A percentile compares a stretch with the other conserved stretches of the same genome.
Evolutionary conservation across 1,284 basidiomycete genomes (phyloP).

Genomic region (Kwoniella shivajii): DNA sequence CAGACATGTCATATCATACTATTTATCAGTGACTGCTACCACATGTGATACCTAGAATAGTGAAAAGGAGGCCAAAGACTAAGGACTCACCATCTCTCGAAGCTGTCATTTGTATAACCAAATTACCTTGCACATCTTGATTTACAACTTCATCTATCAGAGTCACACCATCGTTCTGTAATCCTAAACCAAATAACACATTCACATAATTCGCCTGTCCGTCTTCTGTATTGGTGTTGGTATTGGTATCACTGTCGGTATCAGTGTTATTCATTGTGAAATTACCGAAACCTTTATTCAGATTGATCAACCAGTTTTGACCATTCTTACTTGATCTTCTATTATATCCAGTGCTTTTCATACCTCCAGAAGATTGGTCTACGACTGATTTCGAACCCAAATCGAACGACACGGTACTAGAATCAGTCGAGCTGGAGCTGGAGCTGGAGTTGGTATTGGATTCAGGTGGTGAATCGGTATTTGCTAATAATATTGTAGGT

Average conservation of each 20-base stretch:
- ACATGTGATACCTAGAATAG: background rate
- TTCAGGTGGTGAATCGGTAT: slow-evolving; percentile 55
- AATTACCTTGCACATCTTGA: slow-evolving; percentile 39
- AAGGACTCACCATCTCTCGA: slow-evolving; percentile 26
- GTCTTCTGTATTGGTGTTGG: slow-evolving; percentile 47
- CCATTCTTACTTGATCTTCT: slow-evolving; percentile 53
- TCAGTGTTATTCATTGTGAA: slow-evolving; percentile 57
- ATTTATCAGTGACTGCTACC: background rate
- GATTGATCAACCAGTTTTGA: slow-evolving; percentile 58
- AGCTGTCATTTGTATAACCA: slow-evolving; percentile 26
- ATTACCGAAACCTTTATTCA: slow-evolving; percentile 61
- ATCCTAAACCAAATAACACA: slow-evolving; percentile 52
- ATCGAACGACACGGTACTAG: slow-evolving; percentile 61
- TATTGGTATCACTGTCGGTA: background rate
- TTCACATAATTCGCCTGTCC: slow-evolving; percentile 48
- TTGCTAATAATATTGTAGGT: slow-evolving; percentile 38
- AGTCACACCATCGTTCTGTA: slow-evolving; percentile 55
- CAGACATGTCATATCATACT: background rate
- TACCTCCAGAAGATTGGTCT: slow-evolving; percentile 63
- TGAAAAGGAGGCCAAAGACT: background rate
- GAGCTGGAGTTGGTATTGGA: slow-evolving; percentile 57
- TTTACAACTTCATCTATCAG: slow-evolving; percentile 42
- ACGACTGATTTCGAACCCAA: slow-evolving; percentile 54
- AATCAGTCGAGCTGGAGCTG: slow-evolving; percentile 39
- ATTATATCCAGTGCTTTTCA: slow-evolving; percentile 53